Percentiles rank a stretch among this genome's conserved stretches.
Evolutionary conservation across 1,139 yeast genomes (phyloP).

Genomic region (Yamadazyma sp.): DNA sequence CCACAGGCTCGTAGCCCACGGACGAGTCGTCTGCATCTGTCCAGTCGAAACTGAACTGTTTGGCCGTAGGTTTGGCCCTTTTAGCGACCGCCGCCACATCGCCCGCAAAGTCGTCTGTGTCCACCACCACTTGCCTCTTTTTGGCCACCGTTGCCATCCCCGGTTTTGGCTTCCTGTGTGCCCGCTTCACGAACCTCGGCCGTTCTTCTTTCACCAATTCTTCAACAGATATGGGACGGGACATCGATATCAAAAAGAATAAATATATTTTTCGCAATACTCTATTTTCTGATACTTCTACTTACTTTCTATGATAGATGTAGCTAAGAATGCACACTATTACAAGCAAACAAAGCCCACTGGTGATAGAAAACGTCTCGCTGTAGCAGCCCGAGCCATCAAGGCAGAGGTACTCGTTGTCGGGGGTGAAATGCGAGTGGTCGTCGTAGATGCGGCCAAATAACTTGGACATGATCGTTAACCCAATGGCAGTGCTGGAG

Average conservation of each 20-base stretch:
- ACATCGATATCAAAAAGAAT: background rate
- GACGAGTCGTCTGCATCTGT: constrained; percentile 65
- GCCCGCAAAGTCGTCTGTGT: background rate
- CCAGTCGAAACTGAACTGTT: constrained; percentile 71
- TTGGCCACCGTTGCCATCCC: background rate
- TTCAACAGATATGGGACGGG: constrained; percentile 3
- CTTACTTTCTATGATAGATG: constrained; percentile 16
- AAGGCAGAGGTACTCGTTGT: constrained; percentile 36
- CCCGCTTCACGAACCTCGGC: constrained; percentile 15
- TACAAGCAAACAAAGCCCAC: constrained; percentile 26
- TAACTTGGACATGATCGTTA: constrained; percentile 37
- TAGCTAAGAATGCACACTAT: constrained; percentile 23
- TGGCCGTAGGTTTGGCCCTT: constrained; percentile 1
- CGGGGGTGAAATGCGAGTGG: constrained; percentile 24
- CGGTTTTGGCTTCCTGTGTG: constrained; percentile 5
- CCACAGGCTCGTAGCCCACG: constrained; percentile 42
- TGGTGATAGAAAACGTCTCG: constrained; percentile 36
- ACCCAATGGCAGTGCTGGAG: constrained; percentile 49
- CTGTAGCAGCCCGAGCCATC: constrained; percentile 42
- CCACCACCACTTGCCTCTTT: constrained; percentile 17
- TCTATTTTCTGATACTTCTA: too few species aligned
- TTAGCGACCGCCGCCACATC: background rate
- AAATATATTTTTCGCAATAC: background rate
- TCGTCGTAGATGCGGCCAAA: constrained; percentile 42
- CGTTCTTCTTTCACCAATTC: constrained; percentile 7